phyloP scores from a whole-genome alignment of 257 asterid genomes.

The Primulina tabacum region DNA sequence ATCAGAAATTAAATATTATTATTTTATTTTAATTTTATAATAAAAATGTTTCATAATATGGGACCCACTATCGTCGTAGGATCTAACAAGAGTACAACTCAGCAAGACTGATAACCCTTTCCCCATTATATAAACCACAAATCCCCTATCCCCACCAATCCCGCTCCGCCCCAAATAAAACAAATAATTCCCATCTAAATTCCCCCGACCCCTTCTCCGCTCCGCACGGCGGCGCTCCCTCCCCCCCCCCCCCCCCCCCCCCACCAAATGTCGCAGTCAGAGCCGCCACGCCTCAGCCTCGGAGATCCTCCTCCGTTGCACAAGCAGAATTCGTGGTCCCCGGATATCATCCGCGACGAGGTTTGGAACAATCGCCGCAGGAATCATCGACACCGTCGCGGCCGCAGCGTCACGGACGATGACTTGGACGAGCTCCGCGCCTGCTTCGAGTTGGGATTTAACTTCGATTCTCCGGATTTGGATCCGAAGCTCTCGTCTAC shows the following conservation, averaged over 20 bases:
- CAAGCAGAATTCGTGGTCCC: slow-evolving; percentile 68
- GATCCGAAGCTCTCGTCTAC: slow-evolving; percentile 51
- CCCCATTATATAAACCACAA: slow-evolving; percentile 22
- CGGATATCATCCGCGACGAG: slow-evolving; percentile 53
- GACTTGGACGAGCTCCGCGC: slow-evolving; percentile 77
- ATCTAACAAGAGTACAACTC: slow-evolving; percentile 20
- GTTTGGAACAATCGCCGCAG: slow-evolving; percentile 50
- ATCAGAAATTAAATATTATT: too few species aligned
- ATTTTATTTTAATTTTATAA: too few species aligned
- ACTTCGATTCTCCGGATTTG: slow-evolving; percentile 55
- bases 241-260: neutral
- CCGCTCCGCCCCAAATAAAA: slow-evolving; percentile 28
- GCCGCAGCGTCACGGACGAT: slow-evolving; percentile 48
- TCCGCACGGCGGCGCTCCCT: slow-evolving; percentile 28
- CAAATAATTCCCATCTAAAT: neutral
- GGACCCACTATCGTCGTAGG: slow-evolving; percentile 32
- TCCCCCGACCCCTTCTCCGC: slow-evolving; percentile 10
- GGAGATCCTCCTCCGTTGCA: slow-evolving; percentile 27
- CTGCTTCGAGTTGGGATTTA: slow-evolving; percentile 66
- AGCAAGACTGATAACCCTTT: neutral
- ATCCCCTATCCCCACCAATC: slow-evolving; percentile 26
- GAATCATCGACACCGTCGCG: slow-evolving; percentile 29
- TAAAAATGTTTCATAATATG: neutral
- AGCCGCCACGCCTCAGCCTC: slow-evolving; percentile 30
- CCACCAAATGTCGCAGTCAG: slow-evolving; percentile 26